Base-by-base conservation (phyloP, 2,329 filamentous ascomycete species). In the Teratosphaeria pseudoeucalypti region DNA sequence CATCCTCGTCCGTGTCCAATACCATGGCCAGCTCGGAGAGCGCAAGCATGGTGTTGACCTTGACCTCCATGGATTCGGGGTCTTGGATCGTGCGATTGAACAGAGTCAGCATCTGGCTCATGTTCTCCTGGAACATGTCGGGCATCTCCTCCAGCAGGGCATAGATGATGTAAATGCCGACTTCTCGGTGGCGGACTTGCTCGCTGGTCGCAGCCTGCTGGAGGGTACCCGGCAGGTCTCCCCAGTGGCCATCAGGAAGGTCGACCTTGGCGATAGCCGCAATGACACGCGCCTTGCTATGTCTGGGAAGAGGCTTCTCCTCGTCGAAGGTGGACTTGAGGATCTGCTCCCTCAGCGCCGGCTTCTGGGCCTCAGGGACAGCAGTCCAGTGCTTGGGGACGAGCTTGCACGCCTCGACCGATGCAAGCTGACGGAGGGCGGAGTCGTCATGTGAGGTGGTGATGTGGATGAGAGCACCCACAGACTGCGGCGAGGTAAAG, bases 11-110 rank as follows among this genome's bases (percentile, higher is more conserved):
- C 0, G 89, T 85, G 71, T 96, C 89, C 55, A 97, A 79, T 63
- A 95, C 83, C 80, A 95, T 88, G 58, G 92, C 87, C 69, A 96
- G 82, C 70, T 90, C 88, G 69, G 92, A 91, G 62, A 97, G 83
- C 62, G 90, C 91, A 70, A 95, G 84, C 76, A 96, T 86, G 34
- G 94, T 95, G 80, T 96, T 97, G 78, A 96, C 86, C 68, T 92
- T 87, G 60, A 99, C 94, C 73, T 96, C 90, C 63, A 88, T 84
- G 74, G 91, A 96, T 76, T 95, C 86, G 1, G 89, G 86, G 71
- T 97, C 94, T 69, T 88, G 86, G 70, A 99, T 94, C 55, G 92
- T 95, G 74, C 86, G 87, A 75, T 81, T 81, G 78, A 97, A 96
- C 29, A 97, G 81, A 69, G 83, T 81, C 70, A 97, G 90, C 61